Evolutionary conservation across 2,329 filamentous ascomycete species (phyloP).

Genomic region (Plenodomus tracheiphilus): DNA sequence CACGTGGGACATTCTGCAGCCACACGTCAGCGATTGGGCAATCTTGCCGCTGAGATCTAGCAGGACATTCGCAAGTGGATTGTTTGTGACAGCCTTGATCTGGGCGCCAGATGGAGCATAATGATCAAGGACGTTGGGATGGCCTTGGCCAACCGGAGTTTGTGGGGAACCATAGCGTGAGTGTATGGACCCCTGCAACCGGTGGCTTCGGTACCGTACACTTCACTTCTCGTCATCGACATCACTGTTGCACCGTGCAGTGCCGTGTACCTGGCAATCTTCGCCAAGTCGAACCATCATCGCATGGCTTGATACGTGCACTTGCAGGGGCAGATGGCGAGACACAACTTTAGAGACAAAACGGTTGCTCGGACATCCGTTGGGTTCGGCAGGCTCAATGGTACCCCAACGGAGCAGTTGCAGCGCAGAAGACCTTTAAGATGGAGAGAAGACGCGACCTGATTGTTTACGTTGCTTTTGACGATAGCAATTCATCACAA

Average conservation of each 20-base stretch:
- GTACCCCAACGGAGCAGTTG: constrained; percentile 22
- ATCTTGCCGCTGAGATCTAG: constrained; percentile 3
- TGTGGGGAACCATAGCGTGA: constrained; percentile 39
- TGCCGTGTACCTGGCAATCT: constrained; percentile 13
- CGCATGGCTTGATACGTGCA: constrained; percentile 4
- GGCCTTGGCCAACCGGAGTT: constrained; percentile 29
- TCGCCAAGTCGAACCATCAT: constrained; percentile 18
- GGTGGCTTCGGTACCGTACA: constrained; percentile 14
- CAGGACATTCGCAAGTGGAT: background rate
- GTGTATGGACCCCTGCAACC: constrained; percentile 3
- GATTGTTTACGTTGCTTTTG: constrained; percentile 5
- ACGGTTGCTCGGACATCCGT: constrained; percentile 20
- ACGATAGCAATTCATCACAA: constrained; percentile 8
- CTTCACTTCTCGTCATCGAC: constrained; percentile 12
- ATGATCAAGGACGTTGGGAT: background rate
- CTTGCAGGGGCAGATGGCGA: constrained; percentile 1
- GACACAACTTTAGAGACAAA: constrained; percentile 10
- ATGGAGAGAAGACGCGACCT: constrained; percentile 13
- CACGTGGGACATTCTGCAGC: constrained; percentile 6
- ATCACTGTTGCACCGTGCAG: constrained; percentile 12
- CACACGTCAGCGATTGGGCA: constrained; percentile 1
- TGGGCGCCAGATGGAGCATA: background rate
- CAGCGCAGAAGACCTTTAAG: constrained; percentile 12
- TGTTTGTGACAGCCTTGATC: constrained; percentile 8
- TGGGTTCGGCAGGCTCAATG: constrained; percentile 22